phyloP scores from a whole-genome alignment of 2,329 filamentous ascomycete genomes.

The Apiospora kogelbergensis region DNA sequence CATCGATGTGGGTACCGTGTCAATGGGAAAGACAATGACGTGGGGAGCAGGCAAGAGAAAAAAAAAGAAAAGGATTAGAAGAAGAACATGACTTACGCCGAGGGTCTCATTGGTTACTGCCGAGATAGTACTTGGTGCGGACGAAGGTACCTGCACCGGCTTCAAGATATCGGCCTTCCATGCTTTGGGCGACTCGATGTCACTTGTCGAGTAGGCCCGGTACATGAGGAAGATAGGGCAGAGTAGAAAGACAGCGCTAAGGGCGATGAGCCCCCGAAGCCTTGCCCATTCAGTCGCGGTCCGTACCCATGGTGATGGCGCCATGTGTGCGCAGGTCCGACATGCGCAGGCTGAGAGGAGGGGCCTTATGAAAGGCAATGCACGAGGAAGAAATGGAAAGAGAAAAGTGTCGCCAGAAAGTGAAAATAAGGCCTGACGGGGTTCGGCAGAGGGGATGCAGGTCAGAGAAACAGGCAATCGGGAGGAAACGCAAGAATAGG shows the following conservation, averaged over 20 bases:
- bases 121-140: not conserved
- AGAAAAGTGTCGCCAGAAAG: too few species aligned
- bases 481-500: too few species aligned
- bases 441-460: too few species aligned
- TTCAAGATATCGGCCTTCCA: not conserved
- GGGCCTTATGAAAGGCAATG: too few species aligned
- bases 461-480: too few species aligned
- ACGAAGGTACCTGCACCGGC: not conserved
- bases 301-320: not conserved
- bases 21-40: not conserved
- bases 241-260: not conserved
- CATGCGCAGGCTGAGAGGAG: not conserved
- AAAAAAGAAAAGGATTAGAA: too few species aligned
- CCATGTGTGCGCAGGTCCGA: not conserved
- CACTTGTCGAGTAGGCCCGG: not conserved
- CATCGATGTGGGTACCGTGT: not conserved
- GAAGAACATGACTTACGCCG: not conserved
- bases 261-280: not conserved
- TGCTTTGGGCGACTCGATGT: not conserved
- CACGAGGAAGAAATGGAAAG: too few species aligned
- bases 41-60: not conserved
- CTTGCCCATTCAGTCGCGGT: not conserved
- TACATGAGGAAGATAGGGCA: not conserved
- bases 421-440: too few species aligned
- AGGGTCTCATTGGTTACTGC: conserved; percentile 7